phyloP scores from a whole-genome alignment of 2,329 filamentous ascomycete genomes.

The Myriangium duriaei region DNA sequence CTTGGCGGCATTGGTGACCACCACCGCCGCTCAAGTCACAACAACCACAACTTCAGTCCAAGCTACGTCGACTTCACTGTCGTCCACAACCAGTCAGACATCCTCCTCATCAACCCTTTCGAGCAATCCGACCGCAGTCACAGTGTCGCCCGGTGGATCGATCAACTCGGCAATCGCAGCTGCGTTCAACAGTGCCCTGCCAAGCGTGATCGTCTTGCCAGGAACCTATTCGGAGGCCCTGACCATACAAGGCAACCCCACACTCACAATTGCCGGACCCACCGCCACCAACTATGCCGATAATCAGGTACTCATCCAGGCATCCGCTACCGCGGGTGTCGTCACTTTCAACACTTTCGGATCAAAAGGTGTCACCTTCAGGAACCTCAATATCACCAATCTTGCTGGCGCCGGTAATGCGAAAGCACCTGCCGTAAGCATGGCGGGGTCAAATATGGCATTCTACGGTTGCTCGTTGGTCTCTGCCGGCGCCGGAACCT shows the following conservation, averaged over 20 bases:
- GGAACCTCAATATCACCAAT: constrained; percentile 30
- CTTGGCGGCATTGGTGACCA: neutral
- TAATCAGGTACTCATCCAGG: constrained; percentile 27
- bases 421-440: constrained; percentile 20
- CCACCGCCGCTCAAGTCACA: neutral
- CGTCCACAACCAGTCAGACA: constrained; percentile 10
- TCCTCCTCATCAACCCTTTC: constrained; percentile 9
- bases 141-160: constrained; percentile 32
- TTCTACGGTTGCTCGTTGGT: constrained; percentile 36
- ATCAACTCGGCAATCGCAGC: constrained; percentile 31
- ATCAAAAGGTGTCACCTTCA: constrained; percentile 24
- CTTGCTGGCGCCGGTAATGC: constrained; percentile 16
- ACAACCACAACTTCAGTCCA: neutral
- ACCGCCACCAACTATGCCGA: constrained; percentile 22
- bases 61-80: constrained; percentile 1
- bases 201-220: constrained; percentile 33
- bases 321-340: constrained; percentile 14
- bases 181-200: constrained; percentile 29
- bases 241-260: constrained; percentile 27
- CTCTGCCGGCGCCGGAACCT: constrained; percentile 23
- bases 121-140: constrained; percentile 22
- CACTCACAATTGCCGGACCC: constrained; percentile 31
- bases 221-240: constrained; percentile 36
- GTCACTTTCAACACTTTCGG: constrained; percentile 22
- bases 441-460: constrained; percentile 29